Evolutionary conservation across 1,284 basidiomycete genomes (phyloP).

Genomic region (Trametes hirsuta): DNA sequence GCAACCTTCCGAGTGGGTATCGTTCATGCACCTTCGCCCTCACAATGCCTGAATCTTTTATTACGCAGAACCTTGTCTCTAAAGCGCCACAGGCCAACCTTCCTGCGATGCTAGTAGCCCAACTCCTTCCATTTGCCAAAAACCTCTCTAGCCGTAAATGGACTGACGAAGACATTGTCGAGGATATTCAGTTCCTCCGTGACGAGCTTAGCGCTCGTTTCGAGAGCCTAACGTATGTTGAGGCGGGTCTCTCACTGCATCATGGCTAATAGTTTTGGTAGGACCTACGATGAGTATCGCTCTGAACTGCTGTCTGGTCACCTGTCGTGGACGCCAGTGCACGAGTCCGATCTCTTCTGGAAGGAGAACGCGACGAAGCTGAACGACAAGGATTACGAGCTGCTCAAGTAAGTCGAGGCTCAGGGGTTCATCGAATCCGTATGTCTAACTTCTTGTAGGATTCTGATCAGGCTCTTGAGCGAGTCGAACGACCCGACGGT

Average conservation of each 20-base stretch:
- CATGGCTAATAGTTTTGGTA: conserved; percentile 34
- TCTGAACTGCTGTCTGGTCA: conserved; percentile 91
- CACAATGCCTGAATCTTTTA: background rate
- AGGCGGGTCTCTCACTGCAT: background rate
- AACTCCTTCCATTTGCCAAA: conserved; percentile 85
- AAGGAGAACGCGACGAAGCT: conserved; percentile 89
- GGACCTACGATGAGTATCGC: conserved; percentile 95
- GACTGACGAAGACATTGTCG: conserved; percentile 92
- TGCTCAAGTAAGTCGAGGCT: conserved; percentile 66
- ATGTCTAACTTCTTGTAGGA: conserved; percentile 46
- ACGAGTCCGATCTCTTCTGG: conserved; percentile 98
- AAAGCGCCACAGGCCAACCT: conserved; percentile 86
- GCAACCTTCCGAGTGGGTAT: conserved; percentile 81
- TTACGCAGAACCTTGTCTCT: conserved; percentile 77
- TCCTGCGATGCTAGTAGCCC: conserved; percentile 90
- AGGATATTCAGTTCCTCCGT: conserved; percentile 86
- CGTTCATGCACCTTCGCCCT: background rate
- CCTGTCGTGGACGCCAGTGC: conserved; percentile 93
- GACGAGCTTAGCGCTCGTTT: conserved; percentile 83
- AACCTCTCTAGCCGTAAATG: conserved; percentile 88
- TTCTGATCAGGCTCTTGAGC: conserved; percentile 72
- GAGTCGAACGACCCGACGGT: conserved; percentile 76
- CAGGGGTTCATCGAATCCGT: background rate
- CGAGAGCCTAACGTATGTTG: conserved; percentile 83
- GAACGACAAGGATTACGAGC: conserved; percentile 80